A percentile compares a stretch with the other conserved stretches of the same genome.
These are phyloP conservation scores for Pestalotiopsis sp. DNA, from an alignment of 2,329 filamentous ascomycete species.

Conservation along the genomic window DNA sequence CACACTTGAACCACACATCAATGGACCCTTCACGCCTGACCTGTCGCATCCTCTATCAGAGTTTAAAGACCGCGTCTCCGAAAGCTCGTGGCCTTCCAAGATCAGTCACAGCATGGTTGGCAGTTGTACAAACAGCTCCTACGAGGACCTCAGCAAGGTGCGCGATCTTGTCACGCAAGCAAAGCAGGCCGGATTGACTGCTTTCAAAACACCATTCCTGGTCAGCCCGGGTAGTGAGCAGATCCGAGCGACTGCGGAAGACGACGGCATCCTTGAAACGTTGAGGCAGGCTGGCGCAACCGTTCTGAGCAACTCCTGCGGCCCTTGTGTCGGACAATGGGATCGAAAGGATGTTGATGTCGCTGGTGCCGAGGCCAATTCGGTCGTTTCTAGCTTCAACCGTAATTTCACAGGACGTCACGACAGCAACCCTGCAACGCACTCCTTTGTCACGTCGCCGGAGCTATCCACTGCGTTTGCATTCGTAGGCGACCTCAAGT, in stretches of 20 bases:
- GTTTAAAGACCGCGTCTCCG: constrained; percentile 91
- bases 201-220: constrained; percentile 82
- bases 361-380: constrained; percentile 77
- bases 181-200: constrained; percentile 88
- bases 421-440: constrained; percentile 91
- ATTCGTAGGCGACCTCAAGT: constrained; percentile 81
- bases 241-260: constrained; percentile 88
- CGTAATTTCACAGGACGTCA: constrained; percentile 99
- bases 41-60: constrained; percentile 96
- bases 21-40: constrained; percentile 98
- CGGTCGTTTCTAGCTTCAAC: constrained; percentile 98
- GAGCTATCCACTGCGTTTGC: constrained; percentile 87
- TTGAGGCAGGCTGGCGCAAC: constrained; percentile 96
- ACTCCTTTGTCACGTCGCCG: constrained; percentile 90
- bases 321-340: constrained; percentile 93
- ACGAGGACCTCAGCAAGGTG: constrained; percentile 89
- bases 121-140: constrained; percentile 92
- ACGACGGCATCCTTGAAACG: constrained; percentile 88
- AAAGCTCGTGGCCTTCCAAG: constrained; percentile 94
- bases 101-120: constrained; percentile 96
- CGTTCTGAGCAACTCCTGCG: constrained; percentile 94
- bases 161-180: constrained; percentile 91
- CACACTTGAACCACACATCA: constrained; percentile 96
- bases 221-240: constrained; percentile 97
- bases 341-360: constrained; percentile 92